Evolutionary conservation across 306 rosid species (phyloP).

Genomic region (Chamaecrista fasciculata): DNA sequence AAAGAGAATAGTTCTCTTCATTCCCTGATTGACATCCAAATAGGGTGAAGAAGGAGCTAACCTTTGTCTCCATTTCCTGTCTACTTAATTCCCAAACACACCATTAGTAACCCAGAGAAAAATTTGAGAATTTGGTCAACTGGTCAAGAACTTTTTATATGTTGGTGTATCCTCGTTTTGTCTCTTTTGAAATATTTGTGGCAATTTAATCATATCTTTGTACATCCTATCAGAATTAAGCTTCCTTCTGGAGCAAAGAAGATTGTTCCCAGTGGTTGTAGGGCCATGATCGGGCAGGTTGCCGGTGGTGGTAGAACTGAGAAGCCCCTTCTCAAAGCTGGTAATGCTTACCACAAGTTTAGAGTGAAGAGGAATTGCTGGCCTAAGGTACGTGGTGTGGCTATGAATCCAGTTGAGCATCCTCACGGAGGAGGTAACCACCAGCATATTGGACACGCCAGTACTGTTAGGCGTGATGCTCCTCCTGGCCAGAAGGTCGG

Average conservation of each 20-base stretch:
- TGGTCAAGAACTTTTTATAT: not conserved
- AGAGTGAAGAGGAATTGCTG: slow-evolving; percentile 55
- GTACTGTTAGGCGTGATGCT: slow-evolving; percentile 49
- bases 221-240: slow-evolving; percentile 28
- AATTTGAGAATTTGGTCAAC: not conserved
- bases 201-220: not conserved
- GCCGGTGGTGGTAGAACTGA: slow-evolving; percentile 51
- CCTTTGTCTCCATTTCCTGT: no score
- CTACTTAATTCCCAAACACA: no score
- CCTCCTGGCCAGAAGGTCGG: slow-evolving; percentile 54
- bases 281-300: slow-evolving; percentile 54
- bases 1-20: no score
- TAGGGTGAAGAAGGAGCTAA: no score
- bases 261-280: slow-evolving; percentile 45
- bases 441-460: slow-evolving; percentile 51
- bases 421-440: slow-evolving; percentile 56
- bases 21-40: no score
- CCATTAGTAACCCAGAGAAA: not conserved
- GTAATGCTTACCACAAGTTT: slow-evolving; percentile 49
- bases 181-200: no score
- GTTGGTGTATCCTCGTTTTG: no score
- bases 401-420: slow-evolving; percentile 56
- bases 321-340: slow-evolving; percentile 50
- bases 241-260: slow-evolving; percentile 48
- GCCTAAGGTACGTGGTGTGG: slow-evolving; percentile 56